Conservation (phyloP, 495 filamentous ascomycete genomes). For the Oleoguttula mirabilis region DNA sequence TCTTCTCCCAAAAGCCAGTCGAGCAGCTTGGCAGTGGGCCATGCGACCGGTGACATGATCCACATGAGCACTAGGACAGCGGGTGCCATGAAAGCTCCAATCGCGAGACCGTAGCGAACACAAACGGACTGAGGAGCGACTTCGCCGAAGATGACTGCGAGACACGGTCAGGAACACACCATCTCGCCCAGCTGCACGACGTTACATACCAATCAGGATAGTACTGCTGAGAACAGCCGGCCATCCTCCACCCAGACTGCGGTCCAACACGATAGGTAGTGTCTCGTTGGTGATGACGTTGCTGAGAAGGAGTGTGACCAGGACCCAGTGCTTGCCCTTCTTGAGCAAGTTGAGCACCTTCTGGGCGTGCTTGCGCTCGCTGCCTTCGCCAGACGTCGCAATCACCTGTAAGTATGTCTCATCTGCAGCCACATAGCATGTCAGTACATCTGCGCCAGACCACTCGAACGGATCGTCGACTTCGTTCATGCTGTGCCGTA, state of each 20-base stretch:
- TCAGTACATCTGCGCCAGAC: no score
- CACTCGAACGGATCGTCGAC: no score
- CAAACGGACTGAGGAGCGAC: slow-evolving; percentile 91
- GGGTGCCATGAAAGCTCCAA: slow-evolving; percentile 88
- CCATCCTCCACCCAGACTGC: slow-evolving; percentile 87
- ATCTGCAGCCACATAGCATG: no score
- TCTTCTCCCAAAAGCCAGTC: slow-evolving; percentile 82
- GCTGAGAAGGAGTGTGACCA: slow-evolving; percentile 83
- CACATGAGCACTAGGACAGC: slow-evolving; percentile 87
- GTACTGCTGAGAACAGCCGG: slow-evolving; percentile 89
- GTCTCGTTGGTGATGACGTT: slow-evolving; percentile 99
- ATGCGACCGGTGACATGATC: slow-evolving; percentile 71
- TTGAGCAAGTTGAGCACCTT: slow-evolving; percentile 71
- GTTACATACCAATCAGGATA: slow-evolving; percentile 76
- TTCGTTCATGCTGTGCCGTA: no score
- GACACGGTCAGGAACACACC: no score
- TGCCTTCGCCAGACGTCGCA: slow-evolving; percentile 65
- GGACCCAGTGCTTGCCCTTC: slow-evolving; percentile 95
- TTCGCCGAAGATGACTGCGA: slow-evolving; percentile 92
- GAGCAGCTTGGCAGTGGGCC: slow-evolving; percentile 80
- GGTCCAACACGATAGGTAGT: slow-evolving; percentile 85
- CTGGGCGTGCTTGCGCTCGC: slow-evolving; percentile 68
- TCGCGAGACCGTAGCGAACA: slow-evolving; percentile 91
- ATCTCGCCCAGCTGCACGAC: no score
- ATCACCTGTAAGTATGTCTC: slow-evolving; percentile 96